Conservation (phyloP, 345 rosid species). For the Aquilaria sinensis region DNA sequence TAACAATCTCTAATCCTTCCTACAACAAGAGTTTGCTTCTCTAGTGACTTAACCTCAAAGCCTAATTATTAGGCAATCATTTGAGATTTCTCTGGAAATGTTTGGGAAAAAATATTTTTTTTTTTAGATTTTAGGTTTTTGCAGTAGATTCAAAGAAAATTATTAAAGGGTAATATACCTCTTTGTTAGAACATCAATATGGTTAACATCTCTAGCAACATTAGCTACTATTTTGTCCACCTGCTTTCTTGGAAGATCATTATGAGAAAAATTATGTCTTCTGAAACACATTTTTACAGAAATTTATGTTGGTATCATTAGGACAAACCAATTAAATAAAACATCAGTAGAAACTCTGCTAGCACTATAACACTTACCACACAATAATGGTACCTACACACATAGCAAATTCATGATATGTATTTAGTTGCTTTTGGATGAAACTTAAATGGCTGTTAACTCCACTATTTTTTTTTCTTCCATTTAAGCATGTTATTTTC, state of each 20-base stretch:
- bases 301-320: constrained; percentile 8
- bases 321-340: constrained; percentile 8
- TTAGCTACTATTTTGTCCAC: constrained; percentile 77
- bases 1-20: no score
- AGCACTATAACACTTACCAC: constrained; percentile 42
- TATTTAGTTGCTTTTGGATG: constrained; percentile 84
- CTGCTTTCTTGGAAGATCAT: constrained; percentile 94
- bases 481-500: no score
- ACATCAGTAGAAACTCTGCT: not conserved
- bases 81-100: no score
- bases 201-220: constrained; percentile 67
- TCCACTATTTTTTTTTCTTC: constrained; percentile 29
- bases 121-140: no score
- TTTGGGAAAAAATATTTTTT: no score
- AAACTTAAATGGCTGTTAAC: constrained; percentile 68
- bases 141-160: not conserved
- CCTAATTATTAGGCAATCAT: not conserved
- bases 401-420: constrained; percentile 84
- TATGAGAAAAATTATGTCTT: constrained; percentile 92
- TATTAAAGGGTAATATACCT: constrained; percentile 36
- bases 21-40: no score
- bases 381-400: constrained; percentile 90
- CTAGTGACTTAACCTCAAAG: constrained; percentile 1
- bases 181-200: constrained; percentile 84
- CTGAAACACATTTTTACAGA: constrained; percentile 24